Evolutionary conservation across 1,284 basidiomycete species (phyloP), one percentile per base, ranked within the genome.

Genomic region (Singerocomus rubriflavus): DNA sequence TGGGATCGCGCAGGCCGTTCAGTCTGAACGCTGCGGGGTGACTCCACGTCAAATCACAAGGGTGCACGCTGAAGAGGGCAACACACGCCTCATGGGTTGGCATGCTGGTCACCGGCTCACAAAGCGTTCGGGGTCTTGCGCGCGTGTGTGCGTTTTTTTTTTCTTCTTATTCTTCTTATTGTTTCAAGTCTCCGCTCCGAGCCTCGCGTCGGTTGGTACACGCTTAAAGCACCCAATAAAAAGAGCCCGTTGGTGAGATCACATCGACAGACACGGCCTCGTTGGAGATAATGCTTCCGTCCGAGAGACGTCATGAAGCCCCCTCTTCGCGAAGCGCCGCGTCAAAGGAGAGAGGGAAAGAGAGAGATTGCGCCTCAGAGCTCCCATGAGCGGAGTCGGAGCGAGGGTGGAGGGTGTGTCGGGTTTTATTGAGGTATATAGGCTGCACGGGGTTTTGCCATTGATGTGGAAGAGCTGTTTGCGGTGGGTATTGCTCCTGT

Each of bases 371-470:
- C 58, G 58, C 62, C 60, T 43, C 37, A 10, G 40, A 10, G n/a
- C n/a, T n/a, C 37, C 29, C n/a, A 58, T 60, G 50, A 50, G 48
- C 30, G 51, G 55, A 44, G 58, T 64, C 52, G 52, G 60, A 63
- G 60, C 31, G 40, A 63, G 36, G 46, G 62, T 61, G 60, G 60
- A 49, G 26, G 30, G 16, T 35, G 39, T 5, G 29, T n/a, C 5
- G 33, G 34, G 48, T 41, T 57, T 17, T 33, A 9, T 6, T 53
- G 40, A 27, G 17, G 26, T 60, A 63, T 61, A 63, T 59, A 54
- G 27, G 21, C 40, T 37, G 44, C n/a, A 50, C 35, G 40, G 40
- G 52, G 52, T 45, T 40, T 38, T 39, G 34, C 53, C n/a, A n/a
- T n/a, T n/a, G n/a, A n/a, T n/a, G n/a, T n/a, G n/a, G n/a, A n/a